These are phyloP conservation scores for Rhizopus stolonifer DNA, from an alignment of 371 early-diverging fungal genomes.

Conservation along the genomic window DNA sequence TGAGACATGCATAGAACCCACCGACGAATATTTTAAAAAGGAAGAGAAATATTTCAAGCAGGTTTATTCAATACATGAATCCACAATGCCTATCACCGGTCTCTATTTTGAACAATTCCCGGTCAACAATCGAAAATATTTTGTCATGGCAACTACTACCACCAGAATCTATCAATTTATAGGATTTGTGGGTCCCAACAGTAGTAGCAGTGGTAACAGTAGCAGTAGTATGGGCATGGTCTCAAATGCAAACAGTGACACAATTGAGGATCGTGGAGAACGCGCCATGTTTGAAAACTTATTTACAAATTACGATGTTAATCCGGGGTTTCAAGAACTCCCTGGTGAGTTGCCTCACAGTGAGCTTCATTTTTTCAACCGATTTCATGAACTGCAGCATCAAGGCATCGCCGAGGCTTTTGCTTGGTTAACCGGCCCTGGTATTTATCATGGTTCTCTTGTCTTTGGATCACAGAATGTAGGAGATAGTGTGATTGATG, in stretches of 20 bases:
- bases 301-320: conserved; percentile 62
- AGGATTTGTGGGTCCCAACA: conserved; percentile 63
- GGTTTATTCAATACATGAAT: conserved; percentile 64
- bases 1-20: conserved; percentile 83
- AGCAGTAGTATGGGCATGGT: conserved; percentile 30
- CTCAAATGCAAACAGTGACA: conserved; percentile 1
- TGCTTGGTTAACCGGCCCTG: conserved; percentile 83
- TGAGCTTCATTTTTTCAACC: conserved; percentile 69
- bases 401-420: conserved; percentile 73
- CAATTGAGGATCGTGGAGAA: conserved; percentile 30
- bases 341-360: conserved; percentile 66
- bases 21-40: conserved; percentile 79
- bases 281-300: conserved; percentile 63
- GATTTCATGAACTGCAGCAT: conserved; percentile 65
- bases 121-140: conserved; percentile 65
- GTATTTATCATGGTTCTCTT: conserved; percentile 82
- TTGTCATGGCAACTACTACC: conserved; percentile 76
- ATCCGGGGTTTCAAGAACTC: conserved; percentile 74
- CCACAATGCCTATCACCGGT: conserved; percentile 74
- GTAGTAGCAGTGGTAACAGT: conserved; percentile 42
- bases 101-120: conserved; percentile 80
- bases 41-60: conserved; percentile 80
- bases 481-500: conserved; percentile 80
- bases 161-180: conserved; percentile 85
- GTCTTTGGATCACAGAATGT: conserved; percentile 72